A percentile compares a stretch with the other conserved stretches of the same genome.
These are phyloP conservation scores for Salicornia ramosissima DNA, from an alignment of 148 eudicot species.

Conservation along the genomic window DNA sequence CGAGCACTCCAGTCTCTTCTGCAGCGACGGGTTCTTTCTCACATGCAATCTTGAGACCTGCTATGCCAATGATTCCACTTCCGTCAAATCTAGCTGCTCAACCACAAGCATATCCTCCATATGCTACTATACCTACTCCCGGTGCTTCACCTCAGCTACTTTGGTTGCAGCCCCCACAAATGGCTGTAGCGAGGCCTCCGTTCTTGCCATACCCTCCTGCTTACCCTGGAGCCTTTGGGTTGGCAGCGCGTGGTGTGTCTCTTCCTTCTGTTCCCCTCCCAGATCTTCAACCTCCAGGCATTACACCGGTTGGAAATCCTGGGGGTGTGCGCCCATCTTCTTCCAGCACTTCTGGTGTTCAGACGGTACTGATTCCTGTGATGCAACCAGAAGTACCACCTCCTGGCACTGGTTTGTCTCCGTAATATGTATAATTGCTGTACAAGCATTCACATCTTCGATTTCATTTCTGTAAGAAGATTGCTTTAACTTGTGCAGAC, in stretches of 20 bases:
- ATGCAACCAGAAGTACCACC: slow-evolving; percentile 55
- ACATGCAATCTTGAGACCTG: slow-evolving; percentile 35
- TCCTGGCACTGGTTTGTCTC: slow-evolving; percentile 68
- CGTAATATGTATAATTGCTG: slow-evolving; percentile 2
- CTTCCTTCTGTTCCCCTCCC: slow-evolving; percentile 60
- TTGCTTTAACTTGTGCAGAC: slow-evolving; percentile 34
- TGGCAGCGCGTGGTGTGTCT: slow-evolving; percentile 48
- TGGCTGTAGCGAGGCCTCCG: slow-evolving; percentile 52
- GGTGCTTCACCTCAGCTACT: slow-evolving; percentile 49
- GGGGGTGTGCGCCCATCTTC: slow-evolving; percentile 28
- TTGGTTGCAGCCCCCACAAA: slow-evolving; percentile 68
- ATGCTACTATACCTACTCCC: slow-evolving; percentile 42
- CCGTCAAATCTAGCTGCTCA: slow-evolving; percentile 41
- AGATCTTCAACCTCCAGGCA: slow-evolving; percentile 78
- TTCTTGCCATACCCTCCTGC: slow-evolving; percentile 53
- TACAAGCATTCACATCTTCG: not conserved
- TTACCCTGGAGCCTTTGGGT: slow-evolving; percentile 56
- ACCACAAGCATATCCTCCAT: slow-evolving; percentile 46
- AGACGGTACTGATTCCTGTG: slow-evolving; percentile 28
- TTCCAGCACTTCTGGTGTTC: slow-evolving; percentile 32
- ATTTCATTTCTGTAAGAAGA: slow-evolving; percentile 7
- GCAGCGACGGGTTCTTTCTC: slow-evolving; percentile 30
- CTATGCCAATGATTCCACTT: slow-evolving; percentile 25
- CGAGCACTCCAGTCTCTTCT: slow-evolving; percentile 31
- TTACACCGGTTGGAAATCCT: slow-evolving; percentile 49